phyloP scores from a whole-genome alignment of 108 stramenopile species.

The Pseudonitzschia delicatissima region DNA sequence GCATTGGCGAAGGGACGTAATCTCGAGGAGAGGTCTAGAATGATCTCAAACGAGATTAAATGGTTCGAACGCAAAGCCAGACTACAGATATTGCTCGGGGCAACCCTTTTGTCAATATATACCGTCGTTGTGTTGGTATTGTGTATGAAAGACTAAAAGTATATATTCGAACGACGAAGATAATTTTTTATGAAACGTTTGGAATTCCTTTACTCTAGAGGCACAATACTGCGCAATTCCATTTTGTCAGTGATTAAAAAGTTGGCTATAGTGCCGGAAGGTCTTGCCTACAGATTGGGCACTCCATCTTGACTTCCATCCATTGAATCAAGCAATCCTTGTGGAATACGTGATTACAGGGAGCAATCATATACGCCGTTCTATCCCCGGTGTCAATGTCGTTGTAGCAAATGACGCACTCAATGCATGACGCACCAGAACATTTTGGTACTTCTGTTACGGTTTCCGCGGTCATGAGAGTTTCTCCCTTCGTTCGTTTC shows the following conservation, averaged over 20 bases:
- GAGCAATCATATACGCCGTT: slow-evolving; percentile 92
- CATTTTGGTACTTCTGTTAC: slow-evolving; percentile 2
- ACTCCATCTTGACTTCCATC: slow-evolving; percentile 98
- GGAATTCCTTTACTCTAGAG: too few species aligned
- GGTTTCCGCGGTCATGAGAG: slow-evolving; percentile 33
- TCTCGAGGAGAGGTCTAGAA: slow-evolving; percentile 9
- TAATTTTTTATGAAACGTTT: too few species aligned
- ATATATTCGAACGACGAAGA: not conserved
- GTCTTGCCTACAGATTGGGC: slow-evolving; percentile 23
- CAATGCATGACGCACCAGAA: slow-evolving; percentile 35
- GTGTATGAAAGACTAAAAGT: not conserved
- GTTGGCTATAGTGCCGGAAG: not conserved
- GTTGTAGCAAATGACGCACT: slow-evolving; percentile 93
- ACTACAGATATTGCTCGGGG: slow-evolving; percentile 18
- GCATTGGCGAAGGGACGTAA: slow-evolving; percentile 19
- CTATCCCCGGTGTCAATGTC: slow-evolving; percentile 66
- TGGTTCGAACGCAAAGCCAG: slow-evolving; percentile 29
- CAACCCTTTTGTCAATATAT: slow-evolving; percentile 19
- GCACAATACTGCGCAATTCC: too few species aligned
- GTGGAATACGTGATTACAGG: slow-evolving; percentile 96
- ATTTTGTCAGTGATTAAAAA: not conserved
- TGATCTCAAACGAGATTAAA: slow-evolving; percentile 16
- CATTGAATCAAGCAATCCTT: slow-evolving; percentile 88
- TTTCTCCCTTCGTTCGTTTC: slow-evolving; percentile 7
- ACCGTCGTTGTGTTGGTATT: not conserved